Evolutionary conservation across 768 basidiomycete species (phyloP), one percentile per base, ranked within the genome.

Genomic region (Postia placenta): DNA sequence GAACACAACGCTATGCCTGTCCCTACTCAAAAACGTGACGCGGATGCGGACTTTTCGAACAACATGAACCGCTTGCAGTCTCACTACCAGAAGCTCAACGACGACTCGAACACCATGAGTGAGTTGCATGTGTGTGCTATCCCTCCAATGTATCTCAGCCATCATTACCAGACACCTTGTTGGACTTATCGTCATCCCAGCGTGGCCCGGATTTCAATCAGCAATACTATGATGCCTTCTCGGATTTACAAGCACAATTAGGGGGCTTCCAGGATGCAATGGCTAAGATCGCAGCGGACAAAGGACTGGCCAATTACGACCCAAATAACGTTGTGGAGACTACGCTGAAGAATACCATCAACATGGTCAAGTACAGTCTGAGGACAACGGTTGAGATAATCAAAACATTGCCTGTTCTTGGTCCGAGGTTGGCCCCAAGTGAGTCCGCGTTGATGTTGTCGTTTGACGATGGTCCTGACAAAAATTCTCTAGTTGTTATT

Each of bases 351-450:
- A 59, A 73, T 15, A 30, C 74, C 11, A 56, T 80, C 57, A 74
- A 82, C 57, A 45, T 63, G 26, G 57, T 67, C 66, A 85, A 85
- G 63, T 53, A 74, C 26, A 47, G 63, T 4, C 64, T 85, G 33
- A 59, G 36, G 12, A 59, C 57, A 26, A 57, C 69, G 24, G 48
- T 58, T 45, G 54, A 15, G 1, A 44, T 79, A 7, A 62, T 74
- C 15, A 47, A 68, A 33, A 56, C 64, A 9, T 47, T 77, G 44
- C 80, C 80, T 1, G 51, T 60, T 9, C 59, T 83, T 6, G 80
- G 78, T 19, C 74, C 75, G 14, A 47, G 72, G 15, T 60, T 85
- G 40, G 81, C 71, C 22, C 79, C 80, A 3, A 70, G 83, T 86
- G 58, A 64, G 79, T 69, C 19, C 23, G 1, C 5, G 27, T 9